Conservation (phyloP, 208 protist species). For the Leishmania mexicana region DNA sequence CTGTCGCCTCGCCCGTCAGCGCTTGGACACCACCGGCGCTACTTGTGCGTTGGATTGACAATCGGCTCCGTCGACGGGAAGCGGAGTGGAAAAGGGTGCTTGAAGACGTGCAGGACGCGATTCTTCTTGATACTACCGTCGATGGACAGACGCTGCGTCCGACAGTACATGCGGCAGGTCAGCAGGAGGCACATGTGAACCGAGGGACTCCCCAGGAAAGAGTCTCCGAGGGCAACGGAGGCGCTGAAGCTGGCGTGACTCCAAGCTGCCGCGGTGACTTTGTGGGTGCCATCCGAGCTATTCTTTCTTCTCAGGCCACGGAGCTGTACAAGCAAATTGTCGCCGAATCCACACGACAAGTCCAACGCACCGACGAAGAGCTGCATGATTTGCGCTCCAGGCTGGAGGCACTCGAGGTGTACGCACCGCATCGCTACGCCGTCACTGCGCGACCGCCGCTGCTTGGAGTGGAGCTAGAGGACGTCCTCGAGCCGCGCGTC, state of each 20-base stretch:
- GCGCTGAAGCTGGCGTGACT: neutral
- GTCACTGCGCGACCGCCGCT: slow-evolving; percentile 54
- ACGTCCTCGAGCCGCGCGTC: slow-evolving; percentile 19
- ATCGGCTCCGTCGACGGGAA: slow-evolving; percentile 5
- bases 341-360: neutral
- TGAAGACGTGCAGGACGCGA: slow-evolving; percentile 19
- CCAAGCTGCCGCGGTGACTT: neutral
- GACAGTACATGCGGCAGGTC: neutral
- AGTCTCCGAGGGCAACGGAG: neutral
- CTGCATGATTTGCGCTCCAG: slow-evolving; percentile 36
- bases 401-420: slow-evolving; percentile 30
- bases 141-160: neutral
- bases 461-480: slow-evolving; percentile 62
- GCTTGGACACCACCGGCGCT: slow-evolving; percentile 6
- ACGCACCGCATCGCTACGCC: slow-evolving; percentile 45
- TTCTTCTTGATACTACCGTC: neutral
- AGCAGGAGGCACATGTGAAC: neutral
- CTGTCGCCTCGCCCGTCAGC: neutral
- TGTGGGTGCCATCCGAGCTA: neutral
- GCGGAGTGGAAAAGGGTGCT: slow-evolving; percentile 14
- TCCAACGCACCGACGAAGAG: slow-evolving; percentile 6
- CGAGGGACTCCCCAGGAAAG: neutral
- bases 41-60: slow-evolving; percentile 18
- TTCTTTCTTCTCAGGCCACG: neutral
- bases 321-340: neutral